Conservation (phyloP, 2,329 filamentous ascomycete species). For the Zymoseptoria pseudotritici region DNA sequence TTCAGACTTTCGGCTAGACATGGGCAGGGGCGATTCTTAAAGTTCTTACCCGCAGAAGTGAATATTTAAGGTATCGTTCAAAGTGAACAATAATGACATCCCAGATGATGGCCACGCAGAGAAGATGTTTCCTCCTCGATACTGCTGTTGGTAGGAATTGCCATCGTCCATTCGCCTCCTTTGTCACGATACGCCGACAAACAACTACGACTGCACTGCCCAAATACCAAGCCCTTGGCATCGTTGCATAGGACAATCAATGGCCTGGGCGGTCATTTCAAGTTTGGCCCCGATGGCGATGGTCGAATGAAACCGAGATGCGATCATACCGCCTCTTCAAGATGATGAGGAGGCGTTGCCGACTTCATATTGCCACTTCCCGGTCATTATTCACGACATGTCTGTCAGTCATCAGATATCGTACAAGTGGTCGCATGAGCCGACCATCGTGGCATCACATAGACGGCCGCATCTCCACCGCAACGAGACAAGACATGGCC, state of each 20-base stretch:
- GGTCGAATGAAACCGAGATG: background rate
- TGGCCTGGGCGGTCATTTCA: background rate
- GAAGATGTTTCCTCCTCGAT: background rate
- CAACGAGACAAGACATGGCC: background rate
- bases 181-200: background rate
- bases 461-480: background rate
- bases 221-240: background rate
- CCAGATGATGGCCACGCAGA: background rate
- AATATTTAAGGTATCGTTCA: background rate
- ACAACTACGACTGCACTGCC: background rate
- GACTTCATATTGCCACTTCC: background rate
- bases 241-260: background rate
- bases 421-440: background rate
- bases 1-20: background rate
- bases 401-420: background rate
- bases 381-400: background rate
- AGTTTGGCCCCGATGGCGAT: background rate
- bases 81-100: no score
- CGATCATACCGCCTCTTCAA: background rate
- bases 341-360: background rate
- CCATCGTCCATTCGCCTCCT: background rate
- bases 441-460: background rate
- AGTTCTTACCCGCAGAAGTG: background rate
- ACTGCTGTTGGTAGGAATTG: background rate
- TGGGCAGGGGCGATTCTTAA: background rate